phyloP scores from a whole-genome alignment of 2,329 filamentous ascomycete species.

The Exophiala sp. region DNA sequence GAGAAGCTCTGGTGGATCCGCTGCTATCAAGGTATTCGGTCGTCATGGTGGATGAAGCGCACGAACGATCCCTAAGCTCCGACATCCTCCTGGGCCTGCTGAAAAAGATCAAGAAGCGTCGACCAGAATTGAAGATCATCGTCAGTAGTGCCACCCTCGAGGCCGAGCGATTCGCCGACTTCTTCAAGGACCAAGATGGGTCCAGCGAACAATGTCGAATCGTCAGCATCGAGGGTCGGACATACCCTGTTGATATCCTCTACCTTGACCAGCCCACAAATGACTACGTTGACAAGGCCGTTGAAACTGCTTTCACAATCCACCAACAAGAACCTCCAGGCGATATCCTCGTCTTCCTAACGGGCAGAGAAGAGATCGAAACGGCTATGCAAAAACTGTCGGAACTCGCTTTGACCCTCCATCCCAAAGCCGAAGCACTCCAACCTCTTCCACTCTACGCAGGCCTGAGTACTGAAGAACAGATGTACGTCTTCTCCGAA shows the following conservation, averaged over 20 bases:
- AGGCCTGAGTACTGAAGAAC: conserved; percentile 80
- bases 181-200: conserved; percentile 54
- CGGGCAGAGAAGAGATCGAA: conserved; percentile 90
- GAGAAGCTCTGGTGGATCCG: conserved; percentile 90
- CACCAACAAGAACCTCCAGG: conserved; percentile 73
- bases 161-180: conserved; percentile 74
- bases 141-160: conserved; percentile 92
- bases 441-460: conserved; percentile 78
- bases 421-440: conserved; percentile 54
- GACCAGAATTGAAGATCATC: conserved; percentile 77
- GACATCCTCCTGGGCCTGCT: conserved; percentile 84
- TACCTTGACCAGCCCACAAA: conserved; percentile 73
- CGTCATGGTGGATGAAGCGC: conserved; percentile 96
- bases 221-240: conserved; percentile 78
- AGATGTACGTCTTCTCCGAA: conserved; percentile 90
- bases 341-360: conserved; percentile 86
- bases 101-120: conserved; percentile 78
- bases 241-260: conserved; percentile 80
- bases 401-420: conserved; percentile 61
- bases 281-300: conserved; percentile 76
- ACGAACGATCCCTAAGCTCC: conserved; percentile 87
- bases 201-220: conserved; percentile 53
- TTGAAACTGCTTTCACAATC: conserved; percentile 81
- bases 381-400: conserved; percentile 69
- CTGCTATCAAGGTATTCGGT: conserved; percentile 85